Evolutionary conservation across 805 yeast genomes (phyloP), one percentile per base, ranked within the genome.

Genomic region (Ogataea pignaliae): DNA sequence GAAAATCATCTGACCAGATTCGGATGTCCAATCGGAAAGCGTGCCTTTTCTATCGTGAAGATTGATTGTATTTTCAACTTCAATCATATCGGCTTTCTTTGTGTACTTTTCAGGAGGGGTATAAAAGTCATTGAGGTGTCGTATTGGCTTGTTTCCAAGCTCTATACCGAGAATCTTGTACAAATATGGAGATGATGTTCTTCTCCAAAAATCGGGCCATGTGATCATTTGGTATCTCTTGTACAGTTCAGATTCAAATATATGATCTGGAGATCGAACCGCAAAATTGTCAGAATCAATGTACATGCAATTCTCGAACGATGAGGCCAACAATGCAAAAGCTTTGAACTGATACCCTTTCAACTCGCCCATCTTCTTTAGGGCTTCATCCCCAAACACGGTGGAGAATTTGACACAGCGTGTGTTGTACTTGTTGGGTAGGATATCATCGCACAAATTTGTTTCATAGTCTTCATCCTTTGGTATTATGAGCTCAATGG

Each of bases 151-250:
- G 36, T 61, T 56, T 17, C 72, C 70, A 1, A 78, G 45, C 15
- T 47, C 34, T 29, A 60, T 54, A 17, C 59, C 61, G 3, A 57
- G 36, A 1, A 54, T 40, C 30, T 73, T 64, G 58, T 81, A 83
- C 51, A 74, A 75, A 31, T 64, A 59, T 2, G 89, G 88, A 1
- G 84, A 71, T 0, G 86, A 78, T 3, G 85, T 76, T 46, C 90
- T 70, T 54, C 78, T 70, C 89, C 90, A 83, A 47, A 79, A 79
- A 63, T 83, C 89, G 1, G 89, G 90, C 89, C 89, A 83, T 2
- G 81, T 70, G 29, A 83, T 71, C 60, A 83, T 61, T 3, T 86
- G 85, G 33, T 66, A 61, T 12, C 65, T 58, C 28, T 53, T 46
- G 57, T 70, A 82, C 3, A 84, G 73, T 17, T 71, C 71, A 1